Evolutionary conservation across 2,329 filamentous ascomycete genomes (phyloP), one percentile per base, ranked within the genome.

Genomic region (Nectriaceae sp.): DNA sequence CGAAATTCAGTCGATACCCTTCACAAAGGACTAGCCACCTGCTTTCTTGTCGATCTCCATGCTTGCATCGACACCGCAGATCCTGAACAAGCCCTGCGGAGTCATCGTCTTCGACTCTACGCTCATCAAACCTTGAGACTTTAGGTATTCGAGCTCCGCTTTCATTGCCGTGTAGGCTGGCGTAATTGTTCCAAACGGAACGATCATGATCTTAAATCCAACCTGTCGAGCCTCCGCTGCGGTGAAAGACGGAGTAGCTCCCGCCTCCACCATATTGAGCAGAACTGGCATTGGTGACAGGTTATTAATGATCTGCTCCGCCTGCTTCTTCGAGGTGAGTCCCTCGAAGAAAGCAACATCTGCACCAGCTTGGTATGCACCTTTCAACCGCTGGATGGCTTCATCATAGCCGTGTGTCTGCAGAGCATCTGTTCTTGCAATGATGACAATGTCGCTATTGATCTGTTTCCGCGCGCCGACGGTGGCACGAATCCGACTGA

Each of bases 281-380:
- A 84, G 64, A 29, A 82, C 71, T 56, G 69, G 79, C 71, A 57
- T 74, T 2, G 75, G 75, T 3, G 72, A 71, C 2, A 83, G 65
- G 6, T 76, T 73, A 16, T 68, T 57, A 16, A 76, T 75, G 1
- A 73, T 70, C 42, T 68, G 63, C 18, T 67, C 63, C 2, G 75
- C 78, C 57, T 85, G 70, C 33, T 80, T 77, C n/a, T 70, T 70
- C 3, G 67, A 73, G 3, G 69, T 71, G 46, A 85, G 72, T 4
- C 81, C 84, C 57, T 87, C 83, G 4, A 85, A 73, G 49, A 86
- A 79, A 0, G 75, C 76, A 2, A 78, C 78, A 55, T 86, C 83
- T 2, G 82, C 82, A 18, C 83, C 82, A 16, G 75, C 75, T 3
- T 72, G 70, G 1, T 75, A 66, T 0, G 83, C 83, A 2, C 66